phyloP scores from a whole-genome alignment of 2,329 filamentous ascomycete species.

The Paraconiothyrium sp. region DNA sequence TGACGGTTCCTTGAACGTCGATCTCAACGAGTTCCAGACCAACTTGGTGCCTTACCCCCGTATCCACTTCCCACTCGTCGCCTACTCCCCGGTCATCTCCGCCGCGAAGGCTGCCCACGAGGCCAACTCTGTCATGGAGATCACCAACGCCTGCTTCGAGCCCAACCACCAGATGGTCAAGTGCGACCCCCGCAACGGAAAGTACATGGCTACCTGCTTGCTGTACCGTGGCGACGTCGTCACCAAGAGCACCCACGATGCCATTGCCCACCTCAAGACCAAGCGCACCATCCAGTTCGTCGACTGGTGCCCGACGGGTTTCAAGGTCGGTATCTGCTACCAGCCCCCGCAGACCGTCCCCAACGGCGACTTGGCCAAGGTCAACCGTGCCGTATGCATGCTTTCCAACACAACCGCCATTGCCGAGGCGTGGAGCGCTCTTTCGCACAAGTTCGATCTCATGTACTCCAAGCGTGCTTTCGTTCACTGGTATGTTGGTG shows the following conservation, averaged over 20 bases:
- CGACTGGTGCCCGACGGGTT: conserved; percentile 99
- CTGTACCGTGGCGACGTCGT: conserved; percentile 99
- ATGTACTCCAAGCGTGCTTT: conserved; percentile 99
- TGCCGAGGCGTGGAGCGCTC: conserved; percentile 94
- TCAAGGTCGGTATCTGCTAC: conserved; percentile 99
- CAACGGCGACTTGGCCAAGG: conserved; percentile 96
- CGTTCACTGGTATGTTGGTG: conserved; percentile 99
- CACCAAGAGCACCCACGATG: conserved; percentile 90
- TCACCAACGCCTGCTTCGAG: conserved; percentile 99
- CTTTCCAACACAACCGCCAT: conserved; percentile 98
- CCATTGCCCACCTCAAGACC: conserved; percentile 96
- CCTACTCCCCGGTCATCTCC: conserved; percentile 93
- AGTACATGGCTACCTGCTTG: conserved; percentile 99
- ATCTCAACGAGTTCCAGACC: conserved; percentile 99
- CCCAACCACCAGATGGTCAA: conserved; percentile 99
- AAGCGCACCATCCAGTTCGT: conserved; percentile 99
- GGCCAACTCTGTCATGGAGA: conserved; percentile 97
- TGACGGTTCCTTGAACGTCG: conserved; percentile 98
- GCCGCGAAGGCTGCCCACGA: conserved; percentile 96
- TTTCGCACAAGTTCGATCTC: conserved; percentile 98
- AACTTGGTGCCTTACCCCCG: conserved; percentile 98
- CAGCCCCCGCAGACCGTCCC: conserved; percentile 95
- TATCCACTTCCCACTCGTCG: conserved; percentile 99
- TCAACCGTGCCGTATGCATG: conserved; percentile 99
- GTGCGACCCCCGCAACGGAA: conserved; percentile 97